phyloP scores from a whole-genome alignment of 2,329 filamentous ascomycete genomes.

The Pseudogymnoascus sp. region DNA sequence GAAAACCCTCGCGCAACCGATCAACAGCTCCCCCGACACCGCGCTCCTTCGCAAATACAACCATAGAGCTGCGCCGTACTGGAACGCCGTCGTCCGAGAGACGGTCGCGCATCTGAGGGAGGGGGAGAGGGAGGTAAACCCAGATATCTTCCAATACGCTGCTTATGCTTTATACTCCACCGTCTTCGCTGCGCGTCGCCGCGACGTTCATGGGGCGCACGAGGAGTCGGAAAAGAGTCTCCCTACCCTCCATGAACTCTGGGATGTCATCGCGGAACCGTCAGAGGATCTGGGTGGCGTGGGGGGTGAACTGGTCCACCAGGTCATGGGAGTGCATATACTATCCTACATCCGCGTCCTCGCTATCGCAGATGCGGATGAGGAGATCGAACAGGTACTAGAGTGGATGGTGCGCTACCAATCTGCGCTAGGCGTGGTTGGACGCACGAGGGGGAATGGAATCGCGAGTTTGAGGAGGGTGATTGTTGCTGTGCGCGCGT shows the following conservation, averaged over 20 bases:
- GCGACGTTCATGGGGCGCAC: neutral
- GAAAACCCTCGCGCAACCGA: neutral
- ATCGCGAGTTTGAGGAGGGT: slow-evolving; percentile 15
- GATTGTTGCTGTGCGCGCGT: slow-evolving; percentile 21
- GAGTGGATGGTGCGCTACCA: slow-evolving; percentile 51
- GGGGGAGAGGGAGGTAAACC: slow-evolving; percentile 24
- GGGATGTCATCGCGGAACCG: neutral
- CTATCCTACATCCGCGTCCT: slow-evolving; percentile 58
- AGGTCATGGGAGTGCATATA: slow-evolving; percentile 40
- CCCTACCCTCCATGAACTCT: neutral
- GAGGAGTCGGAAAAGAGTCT: neutral
- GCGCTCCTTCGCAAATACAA: neutral
- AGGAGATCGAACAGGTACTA: slow-evolving; percentile 50
- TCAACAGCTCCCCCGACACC: neutral
- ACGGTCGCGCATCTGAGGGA: slow-evolving; percentile 22
- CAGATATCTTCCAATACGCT: slow-evolving; percentile 22
- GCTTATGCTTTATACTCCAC: slow-evolving; percentile 24
- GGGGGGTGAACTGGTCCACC: slow-evolving; percentile 31
- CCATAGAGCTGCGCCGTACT: neutral
- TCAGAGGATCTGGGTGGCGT: neutral
- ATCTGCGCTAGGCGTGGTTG: slow-evolving; percentile 22
- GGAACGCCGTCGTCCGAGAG: slow-evolving; percentile 18
- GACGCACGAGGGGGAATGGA: slow-evolving; percentile 18
- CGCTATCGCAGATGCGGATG: slow-evolving; percentile 51
- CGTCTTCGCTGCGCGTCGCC: slow-evolving; percentile 17